These are phyloP conservation scores for Kluyveromyces dobzhanskii DNA, from an alignment of 805 yeast species.

Conservation along the genomic window DNA sequence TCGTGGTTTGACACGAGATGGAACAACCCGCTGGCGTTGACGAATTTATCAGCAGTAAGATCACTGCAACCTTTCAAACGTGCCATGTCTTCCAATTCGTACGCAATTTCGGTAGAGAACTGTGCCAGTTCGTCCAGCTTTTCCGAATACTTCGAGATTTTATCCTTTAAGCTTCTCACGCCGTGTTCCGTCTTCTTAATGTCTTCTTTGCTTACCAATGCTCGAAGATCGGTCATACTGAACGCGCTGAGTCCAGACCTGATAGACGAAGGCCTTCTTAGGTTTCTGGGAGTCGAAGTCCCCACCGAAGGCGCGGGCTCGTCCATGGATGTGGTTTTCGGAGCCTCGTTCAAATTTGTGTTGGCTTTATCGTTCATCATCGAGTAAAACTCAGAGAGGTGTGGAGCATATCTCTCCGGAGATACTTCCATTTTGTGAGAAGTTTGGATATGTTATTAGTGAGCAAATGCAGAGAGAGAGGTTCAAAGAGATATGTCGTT, in stretches of 20 bases:
- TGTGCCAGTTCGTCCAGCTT: slow-evolving; percentile 32
- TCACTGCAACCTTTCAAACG: slow-evolving; percentile 52
- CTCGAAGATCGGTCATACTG: slow-evolving; percentile 42
- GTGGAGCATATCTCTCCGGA: slow-evolving; percentile 34
- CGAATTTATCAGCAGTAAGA: slow-evolving; percentile 49
- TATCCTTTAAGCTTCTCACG: slow-evolving; percentile 40
- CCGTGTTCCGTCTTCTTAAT: slow-evolving; percentile 41
- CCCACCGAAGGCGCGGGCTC: not conserved
- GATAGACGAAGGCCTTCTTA: slow-evolving; percentile 26
- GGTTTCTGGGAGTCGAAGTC: not conserved
- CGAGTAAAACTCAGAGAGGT: slow-evolving; percentile 52
- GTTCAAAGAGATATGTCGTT: too few species aligned
- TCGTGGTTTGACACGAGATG: slow-evolving; percentile 71
- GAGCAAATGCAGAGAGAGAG: too few species aligned
- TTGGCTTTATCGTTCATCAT: slow-evolving; percentile 33
- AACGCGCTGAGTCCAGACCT: slow-evolving; percentile 45
- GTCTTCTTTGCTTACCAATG: slow-evolving; percentile 52
- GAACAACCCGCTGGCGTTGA: slow-evolving; percentile 70
- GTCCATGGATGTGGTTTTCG: not conserved
- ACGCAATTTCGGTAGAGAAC: slow-evolving; percentile 66
- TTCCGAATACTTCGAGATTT: slow-evolving; percentile 39
- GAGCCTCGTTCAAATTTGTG: not conserved
- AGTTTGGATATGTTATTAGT: too few species aligned
- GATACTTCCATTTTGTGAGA: slow-evolving; percentile 7
- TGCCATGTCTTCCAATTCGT: slow-evolving; percentile 57